phyloP scores from a whole-genome alignment of 2,329 filamentous ascomycete species.

The Paraphoma sp. region DNA sequence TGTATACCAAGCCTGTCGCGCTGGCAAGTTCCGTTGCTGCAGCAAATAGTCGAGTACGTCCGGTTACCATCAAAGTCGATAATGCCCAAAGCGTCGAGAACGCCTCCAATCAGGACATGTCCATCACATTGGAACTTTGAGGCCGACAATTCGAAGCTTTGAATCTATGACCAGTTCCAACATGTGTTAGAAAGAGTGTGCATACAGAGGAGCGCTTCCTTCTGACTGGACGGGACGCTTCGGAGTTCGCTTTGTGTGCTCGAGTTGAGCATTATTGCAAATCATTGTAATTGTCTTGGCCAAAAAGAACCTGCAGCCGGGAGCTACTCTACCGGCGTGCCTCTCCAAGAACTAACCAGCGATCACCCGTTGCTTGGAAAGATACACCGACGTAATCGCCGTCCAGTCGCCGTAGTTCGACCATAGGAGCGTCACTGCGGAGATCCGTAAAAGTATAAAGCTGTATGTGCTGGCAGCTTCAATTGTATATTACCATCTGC shows the following conservation, averaged over 20 bases:
- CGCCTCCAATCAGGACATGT: neutral
- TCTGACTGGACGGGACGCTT: neutral
- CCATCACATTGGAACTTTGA: neutral
- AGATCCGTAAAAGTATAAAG: conserved; percentile 26
- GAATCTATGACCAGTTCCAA: too few species aligned
- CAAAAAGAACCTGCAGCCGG: conserved; percentile 4
- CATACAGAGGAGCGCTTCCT: conserved; percentile 11
- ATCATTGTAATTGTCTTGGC: conserved; percentile 23
- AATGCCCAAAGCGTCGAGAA: conserved; percentile 2
- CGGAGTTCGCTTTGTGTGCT: neutral
- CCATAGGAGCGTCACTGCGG: neutral
- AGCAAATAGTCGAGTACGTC: conserved; percentile 6
- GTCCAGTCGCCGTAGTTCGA: neutral
- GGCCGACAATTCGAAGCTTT: neutral
- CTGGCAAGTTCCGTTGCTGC: conserved; percentile 10
- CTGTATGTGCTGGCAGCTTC: neutral
- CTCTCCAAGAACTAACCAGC: conserved; percentile 19
- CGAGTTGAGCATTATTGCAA: conserved; percentile 11
- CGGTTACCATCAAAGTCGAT: neutral
- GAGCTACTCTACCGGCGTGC: conserved; percentile 13
- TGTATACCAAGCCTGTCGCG: conserved; percentile 3
- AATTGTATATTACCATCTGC: neutral
- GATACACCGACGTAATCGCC: conserved; percentile 25
- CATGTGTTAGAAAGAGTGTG: neutral
- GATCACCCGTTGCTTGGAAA: conserved; percentile 3